Conservation (phyloP, 768 basidiomycete genomes). For the Calocybe indica region DNA sequence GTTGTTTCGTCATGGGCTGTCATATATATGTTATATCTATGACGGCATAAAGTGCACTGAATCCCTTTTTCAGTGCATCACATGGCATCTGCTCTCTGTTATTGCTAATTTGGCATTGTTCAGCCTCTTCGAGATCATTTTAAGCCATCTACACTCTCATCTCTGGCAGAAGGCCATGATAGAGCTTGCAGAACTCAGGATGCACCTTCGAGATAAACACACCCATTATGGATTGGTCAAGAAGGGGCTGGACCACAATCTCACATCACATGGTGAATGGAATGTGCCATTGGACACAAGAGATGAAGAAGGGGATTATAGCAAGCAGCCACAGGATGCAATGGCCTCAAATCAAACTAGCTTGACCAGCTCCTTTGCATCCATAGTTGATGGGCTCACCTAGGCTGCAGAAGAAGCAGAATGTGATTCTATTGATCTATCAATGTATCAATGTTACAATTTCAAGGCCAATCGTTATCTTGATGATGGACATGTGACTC, state of each 20-base stretch:
- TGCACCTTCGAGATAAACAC: slow-evolving; percentile 22
- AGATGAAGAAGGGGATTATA: too few species aligned
- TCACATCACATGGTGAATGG: slow-evolving; percentile 3
- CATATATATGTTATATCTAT: too few species aligned
- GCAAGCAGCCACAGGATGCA: too few species aligned
- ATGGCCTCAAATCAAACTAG: neutral
- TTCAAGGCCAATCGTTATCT: too few species aligned
- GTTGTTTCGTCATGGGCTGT: too few species aligned
- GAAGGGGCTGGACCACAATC: neutral
- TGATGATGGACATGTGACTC: too few species aligned
- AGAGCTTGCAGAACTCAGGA: slow-evolving; percentile 19
- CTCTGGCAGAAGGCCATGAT: slow-evolving; percentile 10
- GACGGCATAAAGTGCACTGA: too few species aligned
- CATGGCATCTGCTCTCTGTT: slow-evolving; percentile 13
- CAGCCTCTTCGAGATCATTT: slow-evolving; percentile 12
- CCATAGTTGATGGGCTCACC: too few species aligned
- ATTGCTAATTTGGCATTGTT: slow-evolving; percentile 18
- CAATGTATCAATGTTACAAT: too few species aligned
- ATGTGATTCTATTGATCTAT: too few species aligned
- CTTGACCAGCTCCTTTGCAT: slow-evolving; percentile 7
- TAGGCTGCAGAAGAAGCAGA: too few species aligned
- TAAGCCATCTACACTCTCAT: slow-evolving; percentile 8
- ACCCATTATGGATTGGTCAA: neutral
- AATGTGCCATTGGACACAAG: too few species aligned
- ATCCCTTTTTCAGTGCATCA: slow-evolving; percentile 14